phyloP scores from a whole-genome alignment of 208 protist species.

The Wallacemonas rigidus region DNA sequence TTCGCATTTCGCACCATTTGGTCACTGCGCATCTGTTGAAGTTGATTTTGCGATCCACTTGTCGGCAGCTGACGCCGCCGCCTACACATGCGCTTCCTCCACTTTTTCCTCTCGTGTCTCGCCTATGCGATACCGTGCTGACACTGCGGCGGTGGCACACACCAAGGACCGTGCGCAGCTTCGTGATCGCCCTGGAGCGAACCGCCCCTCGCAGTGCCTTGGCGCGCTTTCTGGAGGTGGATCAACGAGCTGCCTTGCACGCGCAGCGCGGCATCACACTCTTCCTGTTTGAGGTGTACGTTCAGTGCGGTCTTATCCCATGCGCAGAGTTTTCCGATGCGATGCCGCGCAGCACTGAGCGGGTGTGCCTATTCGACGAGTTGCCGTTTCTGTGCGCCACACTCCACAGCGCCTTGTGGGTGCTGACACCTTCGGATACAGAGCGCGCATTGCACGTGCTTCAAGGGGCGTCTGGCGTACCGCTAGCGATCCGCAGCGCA shows the following conservation, averaged over 20 bases:
- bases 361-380: background rate
- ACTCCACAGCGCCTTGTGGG: background rate
- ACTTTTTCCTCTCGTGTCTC: conserved; percentile 13
- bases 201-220: background rate
- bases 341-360: background rate
- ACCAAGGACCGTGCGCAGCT: background rate
- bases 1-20: conserved; percentile 35
- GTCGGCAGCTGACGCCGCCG: background rate
- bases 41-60: conserved; percentile 23
- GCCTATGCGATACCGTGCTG: conserved; percentile 2
- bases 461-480: background rate
- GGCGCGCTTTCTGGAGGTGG: background rate
- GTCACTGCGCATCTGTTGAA: conserved; percentile 49
- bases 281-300: conserved; percentile 14
- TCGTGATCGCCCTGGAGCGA: conserved; percentile 11
- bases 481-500: background rate
- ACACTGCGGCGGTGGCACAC: conserved; percentile 16
- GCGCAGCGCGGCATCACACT: background rate
- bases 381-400: background rate
- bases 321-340: background rate
- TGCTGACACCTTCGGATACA: background rate
- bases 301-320: background rate
- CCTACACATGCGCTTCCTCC: too few relatives aligned
- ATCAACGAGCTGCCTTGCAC: too few relatives aligned
- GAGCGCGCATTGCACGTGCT: background rate